A percentile compares a stretch with the other conserved stretches of the same genome.
Conservation (phyloP, 2,329 filamentous ascomycete genomes). For the Cytospora paraplurivora region DNA sequence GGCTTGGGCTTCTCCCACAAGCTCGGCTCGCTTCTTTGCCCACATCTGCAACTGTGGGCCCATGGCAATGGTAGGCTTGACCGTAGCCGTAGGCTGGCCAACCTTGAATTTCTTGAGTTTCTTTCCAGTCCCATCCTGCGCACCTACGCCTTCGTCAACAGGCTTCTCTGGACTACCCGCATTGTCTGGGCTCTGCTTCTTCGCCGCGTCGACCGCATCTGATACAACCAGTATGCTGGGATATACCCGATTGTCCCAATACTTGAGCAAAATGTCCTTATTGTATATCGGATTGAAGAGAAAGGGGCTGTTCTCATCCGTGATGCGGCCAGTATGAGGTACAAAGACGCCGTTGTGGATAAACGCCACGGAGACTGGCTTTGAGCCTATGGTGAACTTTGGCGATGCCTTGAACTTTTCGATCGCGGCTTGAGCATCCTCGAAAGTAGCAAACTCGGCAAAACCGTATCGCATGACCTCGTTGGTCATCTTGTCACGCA, state of each 20-base stretch:
- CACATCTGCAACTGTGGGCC: slow-evolving; percentile 70
- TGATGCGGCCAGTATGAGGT: slow-evolving; percentile 63
- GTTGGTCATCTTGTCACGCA: slow-evolving; percentile 70
- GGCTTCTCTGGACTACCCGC: slow-evolving; percentile 21
- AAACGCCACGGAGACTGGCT: slow-evolving; percentile 69
- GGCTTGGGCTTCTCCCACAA: slow-evolving; percentile 37
- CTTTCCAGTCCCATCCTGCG: slow-evolving; percentile 40
- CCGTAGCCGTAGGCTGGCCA: slow-evolving; percentile 39
- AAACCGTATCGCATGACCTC: slow-evolving; percentile 83
- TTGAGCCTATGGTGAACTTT: slow-evolving; percentile 77
- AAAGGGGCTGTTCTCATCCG: slow-evolving; percentile 59
- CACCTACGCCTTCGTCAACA: slow-evolving; percentile 40
- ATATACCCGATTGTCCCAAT: slow-evolving; percentile 76
- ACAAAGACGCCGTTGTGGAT: slow-evolving; percentile 87
- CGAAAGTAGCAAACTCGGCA: slow-evolving; percentile 76
- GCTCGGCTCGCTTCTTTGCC: slow-evolving; percentile 69
- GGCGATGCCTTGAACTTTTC: slow-evolving; percentile 71
- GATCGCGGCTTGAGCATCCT: slow-evolving; percentile 75
- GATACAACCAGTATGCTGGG: slow-evolving; percentile 65
- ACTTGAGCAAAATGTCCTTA: slow-evolving; percentile 66
- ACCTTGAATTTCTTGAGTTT: slow-evolving; percentile 59
- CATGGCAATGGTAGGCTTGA: slow-evolving; percentile 56
- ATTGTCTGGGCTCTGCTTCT: slow-evolving; percentile 19
- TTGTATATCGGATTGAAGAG: slow-evolving; percentile 74
- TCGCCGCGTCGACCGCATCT: slow-evolving; percentile 46